Evolutionary conservation across 768 basidiomycete species (phyloP).

Genomic region (Mycena amicta): DNA sequence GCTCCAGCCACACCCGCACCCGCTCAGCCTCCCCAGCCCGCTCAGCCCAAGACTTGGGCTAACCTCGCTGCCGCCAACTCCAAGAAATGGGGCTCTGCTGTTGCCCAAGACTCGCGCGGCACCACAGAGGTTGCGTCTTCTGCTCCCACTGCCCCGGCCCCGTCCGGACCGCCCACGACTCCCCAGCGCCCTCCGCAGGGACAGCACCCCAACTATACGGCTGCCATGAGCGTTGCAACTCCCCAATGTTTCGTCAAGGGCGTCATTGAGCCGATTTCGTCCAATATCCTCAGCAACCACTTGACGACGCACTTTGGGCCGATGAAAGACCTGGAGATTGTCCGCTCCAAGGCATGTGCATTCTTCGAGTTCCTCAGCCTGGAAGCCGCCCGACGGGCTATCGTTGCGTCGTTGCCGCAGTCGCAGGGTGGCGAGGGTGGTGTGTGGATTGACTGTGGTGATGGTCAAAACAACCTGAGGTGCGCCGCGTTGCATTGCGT

Average conservation of each 20-base stretch:
- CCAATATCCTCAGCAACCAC: constrained; percentile 47
- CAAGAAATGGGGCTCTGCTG: constrained; percentile 83
- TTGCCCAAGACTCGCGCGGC: constrained; percentile 77
- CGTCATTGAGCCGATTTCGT: constrained; percentile 68
- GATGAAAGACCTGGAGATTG: constrained; percentile 87
- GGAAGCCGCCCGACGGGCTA: constrained; percentile 85
- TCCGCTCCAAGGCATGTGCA: constrained; percentile 86
- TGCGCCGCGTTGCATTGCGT: constrained; percentile 1
- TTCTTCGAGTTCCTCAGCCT: constrained; percentile 86
- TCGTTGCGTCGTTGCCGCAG: constrained; percentile 67
- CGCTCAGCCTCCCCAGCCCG: constrained; percentile 39
- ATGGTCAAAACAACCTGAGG: constrained; percentile 40
- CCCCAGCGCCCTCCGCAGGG: constrained; percentile 34
- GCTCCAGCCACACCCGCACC: constrained; percentile 32
- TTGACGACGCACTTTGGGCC: constrained; percentile 73
- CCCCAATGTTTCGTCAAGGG: constrained; percentile 94
- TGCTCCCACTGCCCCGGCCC: constrained; percentile 11
- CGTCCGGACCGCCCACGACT: constrained; percentile 36
- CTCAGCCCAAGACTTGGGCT: constrained; percentile 85
- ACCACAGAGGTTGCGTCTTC: constrained; percentile 58
- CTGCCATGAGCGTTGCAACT: constrained; percentile 66
- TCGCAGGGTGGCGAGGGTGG: constrained; percentile 88
- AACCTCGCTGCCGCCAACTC: constrained; percentile 83
- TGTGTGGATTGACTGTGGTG: constrained; percentile 71
- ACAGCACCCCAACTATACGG: constrained; percentile 50